Base-by-base conservation (phyloP, 345 rosid species). In the Moringa oleifera region DNA sequence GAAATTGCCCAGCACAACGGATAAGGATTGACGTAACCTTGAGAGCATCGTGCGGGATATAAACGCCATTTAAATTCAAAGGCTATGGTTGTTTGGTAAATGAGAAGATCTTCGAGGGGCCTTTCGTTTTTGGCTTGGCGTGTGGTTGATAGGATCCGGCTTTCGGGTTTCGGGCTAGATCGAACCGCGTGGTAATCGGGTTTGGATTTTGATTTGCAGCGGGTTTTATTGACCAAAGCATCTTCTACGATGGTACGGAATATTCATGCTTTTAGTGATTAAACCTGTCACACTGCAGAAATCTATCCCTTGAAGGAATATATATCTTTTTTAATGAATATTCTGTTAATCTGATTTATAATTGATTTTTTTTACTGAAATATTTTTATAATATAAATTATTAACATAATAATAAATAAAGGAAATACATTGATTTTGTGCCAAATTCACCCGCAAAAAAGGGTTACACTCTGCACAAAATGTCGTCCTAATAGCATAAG, bases 11-110 rank as follows among this genome's bases (percentile, higher is more conserved):
- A 11, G 1, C 28, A 11, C 12, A 20, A 4, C 47, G 68, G 71
- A 65, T 71, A 58, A 72, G 71, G 69, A 25, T 31, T 50, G 68
- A 46, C 36, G 25, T 12, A 7, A 52, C 24, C 52, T 2, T 15
- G 12, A 31, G 47, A 11, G 52, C 51, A 16, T 11, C 37, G 17
- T 22, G n/a, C 23, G 8, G 60, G 71, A 52, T 45, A n/a, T 52
- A 19, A 23, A 28, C 7, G 68, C 28, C 37, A 51, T 22, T n/a
- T 36, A 25, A 25, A 17, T 2, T 13, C 5, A 20, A 18, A 54
- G 47, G 0, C 0, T 20, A 7, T 21, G 68, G 68, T 51, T 17
- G 41, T 41, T 72, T 23, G 25, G 64, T 71, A 59, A 23, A 54
- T 20, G 0, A 3, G 25, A 4, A 41, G 18, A 56, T 2, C 24